A percentile compares a stretch with the other conserved stretches of the same genome.
phyloP scores from a whole-genome alignment of 257 asterid genomes.

The Jacaranda copaia region DNA sequence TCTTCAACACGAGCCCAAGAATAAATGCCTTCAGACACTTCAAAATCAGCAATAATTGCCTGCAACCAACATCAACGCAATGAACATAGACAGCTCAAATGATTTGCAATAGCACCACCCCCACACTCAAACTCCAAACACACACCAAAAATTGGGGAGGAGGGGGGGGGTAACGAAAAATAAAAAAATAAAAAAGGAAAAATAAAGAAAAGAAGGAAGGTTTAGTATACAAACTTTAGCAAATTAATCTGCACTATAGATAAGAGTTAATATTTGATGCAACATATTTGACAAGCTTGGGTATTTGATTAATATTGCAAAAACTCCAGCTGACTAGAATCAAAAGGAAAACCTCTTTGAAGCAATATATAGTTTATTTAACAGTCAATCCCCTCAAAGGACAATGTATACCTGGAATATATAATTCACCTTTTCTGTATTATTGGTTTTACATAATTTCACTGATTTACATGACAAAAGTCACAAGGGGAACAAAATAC shows the following conservation, averaged over 20 bases:
- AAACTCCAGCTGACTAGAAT: constrained; percentile 6
- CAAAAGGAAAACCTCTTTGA: constrained; percentile 18
- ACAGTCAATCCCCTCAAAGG: background rate
- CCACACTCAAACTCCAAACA: constrained; percentile 26
- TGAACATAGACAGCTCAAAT: background rate
- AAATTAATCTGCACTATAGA: background rate
- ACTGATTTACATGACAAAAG: background rate
- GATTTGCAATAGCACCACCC: constrained; percentile 54
- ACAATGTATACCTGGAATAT: background rate
- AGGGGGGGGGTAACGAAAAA: no score
- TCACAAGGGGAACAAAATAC: background rate
- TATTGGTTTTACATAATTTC: background rate
- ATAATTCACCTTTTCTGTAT: background rate
- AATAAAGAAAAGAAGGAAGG: background rate
- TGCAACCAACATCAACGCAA: constrained; percentile 36
- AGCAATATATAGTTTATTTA: background rate
- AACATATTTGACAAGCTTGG: background rate
- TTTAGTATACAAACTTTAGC: background rate
- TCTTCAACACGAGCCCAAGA: constrained; percentile 72
- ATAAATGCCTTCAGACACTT: constrained; percentile 83
- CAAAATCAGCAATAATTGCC: constrained; percentile 75
- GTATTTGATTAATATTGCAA: background rate
- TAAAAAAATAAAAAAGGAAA: constrained; percentile 15
- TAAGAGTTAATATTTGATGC: background rate
- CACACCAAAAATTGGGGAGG: background rate